Conservation (phyloP, 176 grass and related monocot genomes). For the Phoenix dactylifera region DNA sequence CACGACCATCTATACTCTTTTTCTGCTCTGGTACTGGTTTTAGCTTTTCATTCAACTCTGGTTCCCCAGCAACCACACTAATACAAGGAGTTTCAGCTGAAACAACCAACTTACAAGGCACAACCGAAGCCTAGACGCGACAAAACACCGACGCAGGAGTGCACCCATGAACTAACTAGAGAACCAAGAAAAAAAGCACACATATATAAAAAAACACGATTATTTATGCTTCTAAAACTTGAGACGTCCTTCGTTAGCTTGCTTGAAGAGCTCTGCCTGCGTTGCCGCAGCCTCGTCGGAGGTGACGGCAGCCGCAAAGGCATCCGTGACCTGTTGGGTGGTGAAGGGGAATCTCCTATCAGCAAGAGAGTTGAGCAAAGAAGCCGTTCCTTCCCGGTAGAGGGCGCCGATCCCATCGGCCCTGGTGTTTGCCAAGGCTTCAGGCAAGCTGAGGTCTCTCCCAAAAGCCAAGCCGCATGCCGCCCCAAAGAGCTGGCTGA, state of each 20-base stretch:
- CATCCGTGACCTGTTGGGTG: conserved; percentile 54
- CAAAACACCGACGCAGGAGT: no score
- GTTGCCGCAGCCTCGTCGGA: conserved; percentile 44
- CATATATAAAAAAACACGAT: no score
- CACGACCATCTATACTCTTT: no score
- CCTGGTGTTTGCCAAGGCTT: conserved; percentile 51
- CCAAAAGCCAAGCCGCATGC: conserved; percentile 30
- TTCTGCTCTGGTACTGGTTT: no score
- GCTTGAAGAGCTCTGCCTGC: conserved; percentile 66
- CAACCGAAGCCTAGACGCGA: no score
- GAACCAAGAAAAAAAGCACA: no score
- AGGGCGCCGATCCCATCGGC: conserved; percentile 47
- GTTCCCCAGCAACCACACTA: no score
- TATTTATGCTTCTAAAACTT: background rate
- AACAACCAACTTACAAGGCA: no score
- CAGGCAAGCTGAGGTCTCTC: conserved; percentile 46
- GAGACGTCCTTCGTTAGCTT: conserved; percentile 54
- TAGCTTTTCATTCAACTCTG: no score
- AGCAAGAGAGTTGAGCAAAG: conserved; percentile 74
- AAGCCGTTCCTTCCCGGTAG: conserved; percentile 59
- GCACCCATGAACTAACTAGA: no score
- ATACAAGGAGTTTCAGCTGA: no score
- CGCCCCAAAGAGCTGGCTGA: conserved; percentile 52
- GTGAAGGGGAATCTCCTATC: conserved; percentile 54
- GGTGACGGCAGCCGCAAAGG: conserved; percentile 30